These are phyloP conservation scores for Elongisporangium prolatum DNA, from an alignment of 352 stramenopile species.

Conservation along the genomic window DNA sequence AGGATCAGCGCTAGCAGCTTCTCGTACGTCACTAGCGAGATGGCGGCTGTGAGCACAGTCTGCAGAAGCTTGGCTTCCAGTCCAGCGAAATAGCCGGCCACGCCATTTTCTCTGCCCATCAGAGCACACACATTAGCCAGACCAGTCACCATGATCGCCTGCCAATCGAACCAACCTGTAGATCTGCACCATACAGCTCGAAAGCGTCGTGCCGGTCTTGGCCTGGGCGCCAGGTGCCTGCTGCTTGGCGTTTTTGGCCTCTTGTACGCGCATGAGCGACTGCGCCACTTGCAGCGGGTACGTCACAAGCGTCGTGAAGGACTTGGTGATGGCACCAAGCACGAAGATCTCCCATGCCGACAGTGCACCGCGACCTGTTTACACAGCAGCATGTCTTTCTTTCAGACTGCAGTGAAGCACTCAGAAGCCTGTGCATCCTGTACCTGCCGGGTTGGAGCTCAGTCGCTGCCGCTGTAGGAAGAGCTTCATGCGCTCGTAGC, in stretches of 20 bases:
- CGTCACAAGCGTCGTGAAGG: conserved; percentile 89
- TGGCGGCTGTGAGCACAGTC: conserved; percentile 90
- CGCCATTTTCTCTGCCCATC: conserved; percentile 47
- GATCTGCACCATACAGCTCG: conserved; percentile 50
- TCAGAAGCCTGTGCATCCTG: neutral
- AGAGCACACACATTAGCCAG: neutral
- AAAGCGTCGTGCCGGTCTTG: conserved; percentile 11
- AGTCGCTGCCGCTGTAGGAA: conserved; percentile 41
- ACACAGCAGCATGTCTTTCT: neutral
- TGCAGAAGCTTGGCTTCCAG: conserved; percentile 93
- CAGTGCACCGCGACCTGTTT: conserved; percentile 22
- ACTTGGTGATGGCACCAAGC: conserved; percentile 89
- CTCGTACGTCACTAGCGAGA: conserved; percentile 94
- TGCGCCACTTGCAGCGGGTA: conserved; percentile 95
- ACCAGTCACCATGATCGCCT: neutral
- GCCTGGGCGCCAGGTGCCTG: neutral
- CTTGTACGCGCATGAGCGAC: conserved; percentile 80
- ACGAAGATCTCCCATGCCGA: conserved; percentile 87
- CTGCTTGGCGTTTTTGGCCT: conserved; percentile 14
- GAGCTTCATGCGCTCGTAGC: conserved; percentile 92
- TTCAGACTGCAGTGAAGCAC: neutral
- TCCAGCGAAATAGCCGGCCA: conserved; percentile 84
- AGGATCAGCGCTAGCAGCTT: conserved; percentile 76
- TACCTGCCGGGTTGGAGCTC: conserved; percentile 7
- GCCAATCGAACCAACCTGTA: conserved; percentile 15